phyloP scores from a whole-genome alignment of 768 basidiomycete genomes.

The Rossbeevera mucosa region DNA sequence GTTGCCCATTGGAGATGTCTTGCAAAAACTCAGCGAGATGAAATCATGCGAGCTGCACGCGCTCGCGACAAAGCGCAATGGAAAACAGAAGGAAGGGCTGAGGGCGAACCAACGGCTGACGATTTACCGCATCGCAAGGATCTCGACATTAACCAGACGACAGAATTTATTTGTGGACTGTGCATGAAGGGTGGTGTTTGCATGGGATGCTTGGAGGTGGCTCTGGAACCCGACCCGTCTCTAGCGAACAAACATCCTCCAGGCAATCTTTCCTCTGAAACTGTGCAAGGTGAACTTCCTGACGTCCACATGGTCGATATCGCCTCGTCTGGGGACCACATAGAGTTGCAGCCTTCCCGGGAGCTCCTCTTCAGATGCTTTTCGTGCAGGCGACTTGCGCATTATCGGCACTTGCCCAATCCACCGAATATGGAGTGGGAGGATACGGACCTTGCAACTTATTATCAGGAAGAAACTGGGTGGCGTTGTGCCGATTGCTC shows the following conservation, averaged over 20 bases:
- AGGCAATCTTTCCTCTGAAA: conserved; percentile 4
- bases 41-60: conserved; percentile 64
- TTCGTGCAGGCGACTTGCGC: conserved; percentile 76
- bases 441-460: conserved; percentile 44
- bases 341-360: conserved; percentile 16
- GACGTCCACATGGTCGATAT: conserved; percentile 38
- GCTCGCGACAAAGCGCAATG: conserved; percentile 45
- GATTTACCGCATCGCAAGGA: conserved; percentile 43
- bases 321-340: conserved; percentile 8
- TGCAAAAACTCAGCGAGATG: conserved; percentile 58
- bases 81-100: conserved; percentile 27
- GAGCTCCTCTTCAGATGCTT: conserved; percentile 78
- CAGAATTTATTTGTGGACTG: conserved; percentile 72
- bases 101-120: conserved; percentile 13
- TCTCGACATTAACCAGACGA: conserved; percentile 54
- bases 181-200: conserved; percentile 78
- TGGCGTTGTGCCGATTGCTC: conserved; percentile 80
- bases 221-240: conserved; percentile 42
- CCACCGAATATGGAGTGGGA: conserved; percentile 38
- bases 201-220: conserved; percentile 65
- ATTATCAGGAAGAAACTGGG: conserved; percentile 51
- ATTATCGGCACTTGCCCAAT: conserved; percentile 68
- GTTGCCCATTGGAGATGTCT: conserved; percentile 76
- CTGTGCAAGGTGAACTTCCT: conserved; percentile 2
- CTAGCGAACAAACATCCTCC: conserved; percentile 15